These are phyloP conservation scores for Crithidia fasciculata DNA, from an alignment of 208 protist species.

Conservation along the genomic window DNA sequence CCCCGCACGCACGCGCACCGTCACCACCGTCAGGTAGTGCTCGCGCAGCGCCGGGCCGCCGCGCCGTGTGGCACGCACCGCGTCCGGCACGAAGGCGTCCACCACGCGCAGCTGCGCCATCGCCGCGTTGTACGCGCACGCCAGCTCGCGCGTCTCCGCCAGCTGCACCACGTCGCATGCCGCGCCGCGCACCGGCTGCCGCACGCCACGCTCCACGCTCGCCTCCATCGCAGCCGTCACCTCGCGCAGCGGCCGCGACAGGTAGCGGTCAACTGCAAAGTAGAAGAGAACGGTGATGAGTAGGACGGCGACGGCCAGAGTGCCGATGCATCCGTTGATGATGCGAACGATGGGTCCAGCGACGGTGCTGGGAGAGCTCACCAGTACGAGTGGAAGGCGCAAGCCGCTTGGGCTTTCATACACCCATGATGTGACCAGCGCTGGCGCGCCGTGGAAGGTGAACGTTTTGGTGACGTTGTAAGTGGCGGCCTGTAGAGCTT, in stretches of 20 bases:
- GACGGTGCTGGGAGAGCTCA: too few species aligned
- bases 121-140: conserved; percentile 23
- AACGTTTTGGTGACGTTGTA: neutral
- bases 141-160: conserved; percentile 12
- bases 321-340: too few species aligned
- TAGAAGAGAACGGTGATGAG: neutral
- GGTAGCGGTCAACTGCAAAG: neutral
- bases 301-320: too few species aligned
- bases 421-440: too few species aligned
- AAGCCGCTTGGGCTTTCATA: too few species aligned
- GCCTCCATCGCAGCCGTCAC: conserved; percentile 3
- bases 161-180: conserved; percentile 11
- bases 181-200: conserved; percentile 3
- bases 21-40: conserved; percentile 11
- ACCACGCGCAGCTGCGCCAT: conserved; percentile 24
- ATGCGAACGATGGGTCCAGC: neutral
- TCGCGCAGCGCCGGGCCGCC: neutral
- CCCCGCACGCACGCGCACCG: conserved; percentile 6
- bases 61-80: neutral
- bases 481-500: neutral
- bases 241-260: conserved; percentile 15
- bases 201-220: conserved; percentile 10
- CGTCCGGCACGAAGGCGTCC: conserved; percentile 28
- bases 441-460: too few species aligned
- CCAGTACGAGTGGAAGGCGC: too few species aligned